Evolutionary conservation across 2,329 filamentous ascomycete species (phyloP).

Genomic region (Hymenoscyphus occultus): DNA sequence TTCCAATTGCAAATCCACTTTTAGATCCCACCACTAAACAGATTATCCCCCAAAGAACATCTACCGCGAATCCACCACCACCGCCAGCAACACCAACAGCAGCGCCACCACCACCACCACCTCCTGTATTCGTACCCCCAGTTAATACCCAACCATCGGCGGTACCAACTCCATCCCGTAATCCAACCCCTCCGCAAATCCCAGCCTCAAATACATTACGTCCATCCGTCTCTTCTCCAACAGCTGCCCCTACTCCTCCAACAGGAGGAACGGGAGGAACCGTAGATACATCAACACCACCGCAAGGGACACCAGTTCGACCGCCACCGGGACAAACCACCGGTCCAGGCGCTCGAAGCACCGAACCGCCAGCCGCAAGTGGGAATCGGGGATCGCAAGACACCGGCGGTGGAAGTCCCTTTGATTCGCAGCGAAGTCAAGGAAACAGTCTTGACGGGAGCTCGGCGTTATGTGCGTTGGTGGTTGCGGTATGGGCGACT

Average conservation of each 20-base stretch:
- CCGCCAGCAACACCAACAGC: background rate
- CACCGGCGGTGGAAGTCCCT: conserved; percentile 30
- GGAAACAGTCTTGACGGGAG: conserved; percentile 14
- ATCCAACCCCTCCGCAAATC: background rate
- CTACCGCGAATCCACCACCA: background rate
- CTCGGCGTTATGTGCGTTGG: conserved; percentile 13
- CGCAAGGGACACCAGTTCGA: background rate
- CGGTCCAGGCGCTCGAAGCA: background rate
- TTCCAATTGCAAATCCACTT: background rate
- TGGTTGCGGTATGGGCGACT: conserved; percentile 16
- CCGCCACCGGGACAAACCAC: background rate
- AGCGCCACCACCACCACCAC: background rate
- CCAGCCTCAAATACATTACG: background rate
- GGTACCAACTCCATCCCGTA: background rate
- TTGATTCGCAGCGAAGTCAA: conserved; percentile 24
- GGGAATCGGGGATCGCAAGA: conserved; percentile 3
- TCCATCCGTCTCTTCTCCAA: background rate
- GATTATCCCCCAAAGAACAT: background rate
- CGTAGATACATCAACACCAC: background rate
- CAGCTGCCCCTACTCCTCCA: background rate
- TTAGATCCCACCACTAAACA: background rate
- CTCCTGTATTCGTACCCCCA: background rate
- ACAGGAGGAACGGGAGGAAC: background rate
- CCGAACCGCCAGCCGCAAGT: conserved; percentile 2
- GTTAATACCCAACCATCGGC: background rate